Evolutionary conservation across 208 protist species (phyloP).

Genomic region (Trypanosoma cruzi): DNA sequence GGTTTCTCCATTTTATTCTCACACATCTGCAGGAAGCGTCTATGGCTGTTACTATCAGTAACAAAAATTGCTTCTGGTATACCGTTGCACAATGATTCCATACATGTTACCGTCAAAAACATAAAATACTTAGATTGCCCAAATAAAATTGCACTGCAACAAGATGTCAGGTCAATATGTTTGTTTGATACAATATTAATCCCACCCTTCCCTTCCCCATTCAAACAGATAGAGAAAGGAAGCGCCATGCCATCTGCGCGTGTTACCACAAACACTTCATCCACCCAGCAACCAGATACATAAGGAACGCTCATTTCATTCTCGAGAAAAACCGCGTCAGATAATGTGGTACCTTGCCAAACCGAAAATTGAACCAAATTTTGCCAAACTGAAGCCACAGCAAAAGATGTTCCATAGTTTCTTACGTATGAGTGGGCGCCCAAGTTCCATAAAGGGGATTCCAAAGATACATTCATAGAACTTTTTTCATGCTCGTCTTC

Average conservation of each 20-base stretch:
- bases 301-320: conserved; percentile 31
- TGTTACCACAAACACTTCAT: conserved; percentile 22
- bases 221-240: conserved; percentile 14
- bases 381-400: conserved; percentile 28
- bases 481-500: not conserved
- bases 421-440: conserved; percentile 17
- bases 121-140: conserved; percentile 18
- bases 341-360: conserved; percentile 5
- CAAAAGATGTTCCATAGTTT: conserved; percentile 11
- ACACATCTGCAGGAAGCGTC: conserved; percentile 1
- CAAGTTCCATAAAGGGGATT: not conserved
- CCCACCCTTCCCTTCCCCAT: not conserved
- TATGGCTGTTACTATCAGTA: conserved; percentile 19
- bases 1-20: not conserved
- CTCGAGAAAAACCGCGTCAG: conserved; percentile 3
- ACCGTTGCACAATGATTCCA: conserved; percentile 23
- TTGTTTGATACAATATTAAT: conserved; percentile 13
- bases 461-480: not conserved
- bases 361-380: conserved; percentile 28
- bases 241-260: conserved; percentile 26
- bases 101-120: conserved; percentile 14
- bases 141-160: conserved; percentile 17
- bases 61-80: conserved; percentile 17
- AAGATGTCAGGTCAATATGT: conserved; percentile 18
- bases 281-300: conserved; percentile 29